These are phyloP conservation scores for Kazachstania martiniae DNA, from an alignment of 805 yeast genomes.

Conservation along the genomic window DNA sequence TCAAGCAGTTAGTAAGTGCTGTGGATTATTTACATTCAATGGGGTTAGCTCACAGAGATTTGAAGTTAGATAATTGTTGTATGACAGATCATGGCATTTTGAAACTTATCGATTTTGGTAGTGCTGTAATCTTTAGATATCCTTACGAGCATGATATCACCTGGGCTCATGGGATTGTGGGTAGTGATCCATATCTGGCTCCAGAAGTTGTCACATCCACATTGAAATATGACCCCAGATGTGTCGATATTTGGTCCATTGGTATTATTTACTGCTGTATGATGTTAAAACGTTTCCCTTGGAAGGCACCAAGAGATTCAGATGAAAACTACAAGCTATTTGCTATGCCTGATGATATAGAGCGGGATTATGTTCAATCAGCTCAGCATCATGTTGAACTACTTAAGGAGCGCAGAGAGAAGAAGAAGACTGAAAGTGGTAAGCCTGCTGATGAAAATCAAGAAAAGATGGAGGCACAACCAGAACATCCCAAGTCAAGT, in stretches of 20 bases:
- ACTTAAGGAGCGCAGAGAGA: slow-evolving; percentile 34
- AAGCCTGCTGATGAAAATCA: background rate
- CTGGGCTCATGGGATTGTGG: slow-evolving; percentile 65
- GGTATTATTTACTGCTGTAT: slow-evolving; percentile 80
- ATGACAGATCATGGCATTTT: slow-evolving; percentile 62
- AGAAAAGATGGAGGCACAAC: too few relatives aligned
- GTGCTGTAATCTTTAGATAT: slow-evolving; percentile 70
- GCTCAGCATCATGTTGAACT: slow-evolving; percentile 60
- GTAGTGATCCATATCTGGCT: slow-evolving; percentile 78
- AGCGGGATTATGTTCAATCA: slow-evolving; percentile 63
- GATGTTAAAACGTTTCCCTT: slow-evolving; percentile 75
- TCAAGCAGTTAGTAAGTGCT: slow-evolving; percentile 63
- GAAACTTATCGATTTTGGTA: slow-evolving; percentile 73
- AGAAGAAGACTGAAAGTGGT: background rate
- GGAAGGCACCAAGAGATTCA: slow-evolving; percentile 65
- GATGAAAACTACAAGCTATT: slow-evolving; percentile 63
- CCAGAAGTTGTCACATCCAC: slow-evolving; percentile 55
- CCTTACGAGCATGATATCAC: slow-evolving; percentile 53
- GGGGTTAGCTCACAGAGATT: slow-evolving; percentile 76
- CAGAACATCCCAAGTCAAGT: too few relatives aligned
- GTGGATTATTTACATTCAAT: slow-evolving; percentile 61
- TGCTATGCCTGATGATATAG: slow-evolving; percentile 54
- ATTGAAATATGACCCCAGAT: slow-evolving; percentile 56
- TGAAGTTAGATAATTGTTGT: slow-evolving; percentile 76
- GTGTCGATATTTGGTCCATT: slow-evolving; percentile 74